Evolutionary conservation across 257 asterid species (phyloP).

Genomic region (Lavandula angustifolia): DNA sequence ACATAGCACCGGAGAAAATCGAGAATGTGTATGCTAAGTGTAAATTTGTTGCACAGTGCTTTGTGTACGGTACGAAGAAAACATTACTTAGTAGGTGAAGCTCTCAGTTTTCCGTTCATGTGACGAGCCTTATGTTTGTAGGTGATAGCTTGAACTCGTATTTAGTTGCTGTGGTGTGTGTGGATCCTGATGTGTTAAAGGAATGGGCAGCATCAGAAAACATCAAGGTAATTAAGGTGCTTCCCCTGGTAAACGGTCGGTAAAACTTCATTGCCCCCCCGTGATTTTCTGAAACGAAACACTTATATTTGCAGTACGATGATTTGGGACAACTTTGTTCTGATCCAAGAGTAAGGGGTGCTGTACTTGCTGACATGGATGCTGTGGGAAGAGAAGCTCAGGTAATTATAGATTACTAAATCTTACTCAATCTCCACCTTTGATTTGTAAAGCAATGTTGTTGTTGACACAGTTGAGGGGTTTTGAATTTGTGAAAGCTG

Average conservation of each 20-base stretch:
- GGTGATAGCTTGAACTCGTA: constrained; percentile 94
- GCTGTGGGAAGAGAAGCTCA: constrained; percentile 83
- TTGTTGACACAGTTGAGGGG: constrained; percentile 68
- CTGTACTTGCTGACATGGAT: constrained; percentile 94
- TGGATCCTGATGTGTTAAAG: constrained; percentile 78
- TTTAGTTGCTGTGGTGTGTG: constrained; percentile 74
- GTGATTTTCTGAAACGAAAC: constrained; percentile 6
- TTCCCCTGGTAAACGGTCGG: constrained; percentile 21
- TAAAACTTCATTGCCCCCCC: background rate
- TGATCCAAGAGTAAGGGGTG: constrained; percentile 82
- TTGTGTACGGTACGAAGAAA: constrained; percentile 69
- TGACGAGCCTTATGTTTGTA: constrained; percentile 34
- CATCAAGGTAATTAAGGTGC: constrained; percentile 55
- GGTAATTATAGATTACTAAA: constrained; percentile 38
- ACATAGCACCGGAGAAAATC: constrained; percentile 97
- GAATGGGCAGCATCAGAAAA: constrained; percentile 92
- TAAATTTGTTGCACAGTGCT: constrained; percentile 88
- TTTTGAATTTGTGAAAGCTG: constrained; percentile 83
- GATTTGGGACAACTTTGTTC: constrained; percentile 67
- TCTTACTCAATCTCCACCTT: background rate
- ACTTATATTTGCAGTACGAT: constrained; percentile 50
- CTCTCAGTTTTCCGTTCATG: constrained; percentile 24
- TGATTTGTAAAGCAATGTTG: constrained; percentile 9
- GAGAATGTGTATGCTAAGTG: constrained; percentile 94
- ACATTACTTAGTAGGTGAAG: constrained; percentile 3